These are phyloP conservation scores for Yamadazyma endophytica DNA, from an alignment of 805 yeast species.

Conservation along the genomic window DNA sequence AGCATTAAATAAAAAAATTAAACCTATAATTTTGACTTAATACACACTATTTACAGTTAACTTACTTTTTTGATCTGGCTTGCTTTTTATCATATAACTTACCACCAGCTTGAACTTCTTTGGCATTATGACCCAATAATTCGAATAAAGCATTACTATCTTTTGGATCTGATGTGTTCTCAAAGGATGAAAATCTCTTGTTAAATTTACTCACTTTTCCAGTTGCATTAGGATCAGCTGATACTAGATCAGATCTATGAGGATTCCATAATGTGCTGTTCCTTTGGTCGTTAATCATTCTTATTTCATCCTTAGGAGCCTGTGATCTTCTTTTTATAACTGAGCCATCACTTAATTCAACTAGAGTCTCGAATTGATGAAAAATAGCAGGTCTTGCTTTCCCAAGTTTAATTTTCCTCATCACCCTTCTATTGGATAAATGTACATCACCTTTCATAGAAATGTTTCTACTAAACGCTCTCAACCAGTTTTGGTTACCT, in stretches of 20 bases:
- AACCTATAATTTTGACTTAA: conserved; percentile 1
- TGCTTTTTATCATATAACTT: conserved; percentile 45
- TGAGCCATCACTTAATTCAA: conserved; percentile 94
- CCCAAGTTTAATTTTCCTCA: conserved; percentile 68
- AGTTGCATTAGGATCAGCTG: conserved; percentile 76
- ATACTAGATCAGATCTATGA: conserved; percentile 68
- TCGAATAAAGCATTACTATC: conserved; percentile 49
- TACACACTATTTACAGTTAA: conserved; percentile 1
- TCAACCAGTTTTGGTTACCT: background rate
- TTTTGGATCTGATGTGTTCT: conserved; percentile 6
- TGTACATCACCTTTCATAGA: conserved; percentile 35
- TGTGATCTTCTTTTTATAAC: conserved; percentile 80
- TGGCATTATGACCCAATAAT: conserved; percentile 54
- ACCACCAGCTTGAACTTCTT: conserved; percentile 56
- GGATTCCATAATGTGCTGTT: conserved; percentile 88
- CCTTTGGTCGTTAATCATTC: conserved; percentile 86
- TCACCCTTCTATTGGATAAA: conserved; percentile 51
- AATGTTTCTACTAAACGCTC: conserved; percentile 11
- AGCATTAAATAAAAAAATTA: conserved; percentile 1
- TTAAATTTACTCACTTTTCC: conserved; percentile 77
- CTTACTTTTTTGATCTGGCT: conserved; percentile 30
- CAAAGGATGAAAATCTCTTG: conserved; percentile 50
- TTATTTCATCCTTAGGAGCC: conserved; percentile 80
- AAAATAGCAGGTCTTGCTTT: conserved; percentile 92
- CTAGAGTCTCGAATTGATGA: conserved; percentile 80